Evolutionary conservation across 352 stramenopile genomes (phyloP).

Genomic region (Phytophthora brassicae): DNA sequence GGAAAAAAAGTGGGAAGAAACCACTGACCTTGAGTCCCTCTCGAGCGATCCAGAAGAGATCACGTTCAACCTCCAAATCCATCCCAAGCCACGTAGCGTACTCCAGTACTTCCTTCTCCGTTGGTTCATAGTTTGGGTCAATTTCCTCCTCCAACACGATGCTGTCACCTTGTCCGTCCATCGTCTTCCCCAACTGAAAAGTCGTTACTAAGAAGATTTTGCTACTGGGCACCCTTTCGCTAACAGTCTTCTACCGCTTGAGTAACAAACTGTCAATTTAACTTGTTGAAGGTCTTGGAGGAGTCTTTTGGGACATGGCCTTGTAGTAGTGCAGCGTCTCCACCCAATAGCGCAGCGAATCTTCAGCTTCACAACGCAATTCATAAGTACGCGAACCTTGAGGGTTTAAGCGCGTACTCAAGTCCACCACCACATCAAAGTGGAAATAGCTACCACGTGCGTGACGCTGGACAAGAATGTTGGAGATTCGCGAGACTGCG

Average conservation of each 20-base stretch:
- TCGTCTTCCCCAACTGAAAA: slow-evolving; percentile 14
- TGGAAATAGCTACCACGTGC: slow-evolving; percentile 44
- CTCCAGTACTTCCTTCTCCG: slow-evolving; percentile 90
- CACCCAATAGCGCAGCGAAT: slow-evolving; percentile 65
- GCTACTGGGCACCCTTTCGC: slow-evolving; percentile 22
- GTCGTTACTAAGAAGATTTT: slow-evolving; percentile 12
- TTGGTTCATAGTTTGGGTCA: slow-evolving; percentile 94
- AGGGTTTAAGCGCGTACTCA: slow-evolving; percentile 64
- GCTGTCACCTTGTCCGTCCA: slow-evolving; percentile 69
- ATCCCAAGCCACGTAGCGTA: slow-evolving; percentile 97
- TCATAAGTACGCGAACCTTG: slow-evolving; percentile 69
- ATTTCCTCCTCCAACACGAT: slow-evolving; percentile 95
- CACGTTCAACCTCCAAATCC: slow-evolving; percentile 89
- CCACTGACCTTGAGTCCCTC: slow-evolving; percentile 84
- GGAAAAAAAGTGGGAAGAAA: neutral
- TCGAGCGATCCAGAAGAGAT: slow-evolving; percentile 94
- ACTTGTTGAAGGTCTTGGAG: slow-evolving; percentile 40
- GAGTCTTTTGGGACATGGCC: slow-evolving; percentile 43
- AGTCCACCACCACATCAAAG: slow-evolving; percentile 71
- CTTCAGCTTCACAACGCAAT: slow-evolving; percentile 57
- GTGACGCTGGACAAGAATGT: slow-evolving; percentile 52
- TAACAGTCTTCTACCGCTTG: neutral
- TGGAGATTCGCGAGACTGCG: slow-evolving; percentile 52
- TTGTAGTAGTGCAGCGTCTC: slow-evolving; percentile 72
- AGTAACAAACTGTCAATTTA: slow-evolving; percentile 3